Evolutionary conservation across 805 yeast species (phyloP), one percentile per base, ranked within the genome.

Genomic region (Spathaspora hagerdaliae): DNA sequence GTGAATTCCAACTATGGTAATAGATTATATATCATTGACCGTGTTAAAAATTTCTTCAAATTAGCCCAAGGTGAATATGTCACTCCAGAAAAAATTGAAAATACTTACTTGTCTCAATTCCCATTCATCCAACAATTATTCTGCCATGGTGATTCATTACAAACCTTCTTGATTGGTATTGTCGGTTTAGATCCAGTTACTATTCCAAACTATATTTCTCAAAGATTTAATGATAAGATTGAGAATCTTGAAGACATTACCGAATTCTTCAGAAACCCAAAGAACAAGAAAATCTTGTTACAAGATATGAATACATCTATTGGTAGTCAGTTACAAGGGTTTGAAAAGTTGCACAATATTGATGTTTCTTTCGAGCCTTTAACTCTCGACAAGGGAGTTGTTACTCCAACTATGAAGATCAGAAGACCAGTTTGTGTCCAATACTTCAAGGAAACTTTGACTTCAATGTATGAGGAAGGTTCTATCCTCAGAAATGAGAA

Each of bases 21-120:
- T 32, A 53, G 61, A 47, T 48, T 55, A 56, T 63, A 54, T 50
- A 77, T 82, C 47, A 75, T 81, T 43, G 86, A 81, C 55, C 51
- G 72, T 34, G 71, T 67, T 58, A 54, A 72, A 69, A 47, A 82
- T 73, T 49, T 63, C 68, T 56, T 74, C 67, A 58, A 80, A 57
- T 56, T 67, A 44, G 62, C 71, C n/a, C 71, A 67, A 48, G 73
- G 73, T 37, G 73, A 67, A 60, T 59, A 77, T 71, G 45, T 70
- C 58, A 54, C 69, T 47, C 60, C 77, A 52, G 66, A 79, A 69
- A 62, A 51, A 45, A 63, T 69, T 46, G 73, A 73, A 35, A 63
- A 57, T 37, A 46, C 55, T 12, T 66, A 65, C 47, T 57, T 63
- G 39, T 59, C 69, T 5, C 51, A 54, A 34, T 63, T 61, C 45